phyloP scores from a whole-genome alignment of 768 basidiomycete genomes.

The Sistotremastrum niveocremeum region DNA sequence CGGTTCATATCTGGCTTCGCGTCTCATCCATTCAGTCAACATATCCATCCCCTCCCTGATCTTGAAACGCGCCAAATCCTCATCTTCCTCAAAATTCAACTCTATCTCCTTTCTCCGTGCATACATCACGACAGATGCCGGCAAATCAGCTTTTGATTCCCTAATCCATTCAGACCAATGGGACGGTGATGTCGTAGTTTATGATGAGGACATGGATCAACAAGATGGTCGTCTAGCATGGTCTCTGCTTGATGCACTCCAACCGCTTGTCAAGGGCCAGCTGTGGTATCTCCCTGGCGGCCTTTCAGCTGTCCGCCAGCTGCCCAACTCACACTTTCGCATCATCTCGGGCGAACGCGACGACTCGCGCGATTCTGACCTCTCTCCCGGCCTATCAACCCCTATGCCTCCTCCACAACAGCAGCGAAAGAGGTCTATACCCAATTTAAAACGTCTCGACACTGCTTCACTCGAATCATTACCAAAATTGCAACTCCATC shows the following conservation, averaged over 20 bases:
- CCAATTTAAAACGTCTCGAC: not conserved
- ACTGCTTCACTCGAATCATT: no score
- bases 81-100: slow-evolving; percentile 34
- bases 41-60: slow-evolving; percentile 84
- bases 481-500: no score
- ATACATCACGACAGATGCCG: slow-evolving; percentile 70
- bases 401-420: not conserved
- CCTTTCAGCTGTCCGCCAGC: slow-evolving; percentile 43
- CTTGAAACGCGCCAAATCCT: slow-evolving; percentile 55
- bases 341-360: slow-evolving; percentile 29
- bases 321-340: slow-evolving; percentile 40
- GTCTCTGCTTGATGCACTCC: slow-evolving; percentile 52
- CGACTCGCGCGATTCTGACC: slow-evolving; percentile 15
- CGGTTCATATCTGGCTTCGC: slow-evolving; percentile 47
- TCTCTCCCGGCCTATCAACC: not conserved
- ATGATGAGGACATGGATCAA: slow-evolving; percentile 66
- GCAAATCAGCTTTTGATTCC: slow-evolving; percentile 58
- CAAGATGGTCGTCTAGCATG: slow-evolving; percentile 53
- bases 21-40: slow-evolving; percentile 61
- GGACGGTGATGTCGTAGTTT: slow-evolving; percentile 67
- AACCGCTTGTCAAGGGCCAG: slow-evolving; percentile 41
- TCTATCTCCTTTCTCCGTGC: slow-evolving; percentile 57
- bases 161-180: slow-evolving; percentile 39
- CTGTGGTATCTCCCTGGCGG: slow-evolving; percentile 66
- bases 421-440: not conserved